These are phyloP conservation scores for Penicillium janthinellum DNA, from an alignment of 2,329 filamentous ascomycete genomes.

Conservation along the genomic window DNA sequence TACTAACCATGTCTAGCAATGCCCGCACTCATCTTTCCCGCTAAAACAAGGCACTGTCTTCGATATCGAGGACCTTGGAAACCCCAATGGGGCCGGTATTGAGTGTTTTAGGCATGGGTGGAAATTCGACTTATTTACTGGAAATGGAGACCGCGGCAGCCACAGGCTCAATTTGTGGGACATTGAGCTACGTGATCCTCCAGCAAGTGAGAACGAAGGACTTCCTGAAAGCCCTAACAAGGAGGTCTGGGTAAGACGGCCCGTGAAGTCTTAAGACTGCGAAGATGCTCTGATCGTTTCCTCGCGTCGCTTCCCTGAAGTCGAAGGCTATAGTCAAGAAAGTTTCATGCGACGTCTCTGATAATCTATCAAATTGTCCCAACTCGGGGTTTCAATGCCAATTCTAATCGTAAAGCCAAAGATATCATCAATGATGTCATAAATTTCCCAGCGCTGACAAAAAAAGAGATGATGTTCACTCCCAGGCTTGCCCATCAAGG, in stretches of 20 bases:
- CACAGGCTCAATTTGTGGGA: background rate
- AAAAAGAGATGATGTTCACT: background rate
- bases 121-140: background rate
- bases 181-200: background rate
- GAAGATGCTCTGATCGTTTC: too few species aligned
- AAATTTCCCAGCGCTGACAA: too few species aligned
- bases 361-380: too few species aligned
- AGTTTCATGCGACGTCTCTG: too few species aligned
- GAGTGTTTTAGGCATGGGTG: background rate
- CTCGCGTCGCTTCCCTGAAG: too few species aligned
- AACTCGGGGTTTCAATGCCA: too few species aligned
- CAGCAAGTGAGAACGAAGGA: background rate
- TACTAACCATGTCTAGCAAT: background rate
- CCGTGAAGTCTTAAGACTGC: background rate
- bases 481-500: background rate
- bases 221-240: background rate
- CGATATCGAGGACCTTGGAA: background rate
- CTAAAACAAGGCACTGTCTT: background rate
- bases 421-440: too few species aligned
- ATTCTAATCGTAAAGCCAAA: too few species aligned
- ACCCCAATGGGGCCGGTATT: background rate
- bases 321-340: too few species aligned
- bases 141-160: background rate
- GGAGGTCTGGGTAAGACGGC: background rate
- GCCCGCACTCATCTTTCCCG: background rate